Conservation (phyloP, 2,329 filamentous ascomycete genomes). For the Hypoxylon sp. region DNA sequence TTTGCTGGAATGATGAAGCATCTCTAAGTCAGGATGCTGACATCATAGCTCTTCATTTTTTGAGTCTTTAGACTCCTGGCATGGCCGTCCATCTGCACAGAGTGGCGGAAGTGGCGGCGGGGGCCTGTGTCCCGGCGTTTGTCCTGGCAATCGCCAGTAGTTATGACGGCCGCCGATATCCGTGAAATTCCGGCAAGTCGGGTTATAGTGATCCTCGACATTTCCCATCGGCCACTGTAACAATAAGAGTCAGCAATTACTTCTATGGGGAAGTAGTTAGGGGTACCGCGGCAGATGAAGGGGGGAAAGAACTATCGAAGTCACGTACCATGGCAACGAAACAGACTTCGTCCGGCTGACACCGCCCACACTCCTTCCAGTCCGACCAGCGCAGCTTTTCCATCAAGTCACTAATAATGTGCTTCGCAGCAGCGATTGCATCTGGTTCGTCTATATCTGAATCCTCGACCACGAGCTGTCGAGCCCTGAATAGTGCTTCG, state of each 20-base stretch:
- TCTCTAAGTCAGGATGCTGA: not conserved
- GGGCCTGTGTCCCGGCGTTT: constrained; percentile 20
- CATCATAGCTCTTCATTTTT: constrained; percentile 36
- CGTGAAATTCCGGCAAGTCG: constrained; percentile 50
- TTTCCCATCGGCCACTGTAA: constrained; percentile 54
- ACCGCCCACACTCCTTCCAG: constrained; percentile 56
- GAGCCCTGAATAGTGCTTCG: constrained; percentile 51
- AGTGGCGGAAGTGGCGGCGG: constrained; percentile 14
- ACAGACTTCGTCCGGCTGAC: constrained; percentile 55
- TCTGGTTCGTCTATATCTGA: constrained; percentile 20
- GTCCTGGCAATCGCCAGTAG: constrained; percentile 39
- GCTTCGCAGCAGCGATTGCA: constrained; percentile 21
- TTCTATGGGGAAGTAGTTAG: not conserved
- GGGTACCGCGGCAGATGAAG: too few species aligned
- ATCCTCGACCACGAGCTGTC: constrained; percentile 47
- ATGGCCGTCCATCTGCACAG: constrained; percentile 15
- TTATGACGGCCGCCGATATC: constrained; percentile 23
- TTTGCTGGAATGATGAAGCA: not conserved
- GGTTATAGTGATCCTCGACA: constrained; percentile 52
- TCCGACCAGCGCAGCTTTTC: constrained; percentile 54
- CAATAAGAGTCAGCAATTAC: not conserved
- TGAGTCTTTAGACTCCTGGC: constrained; percentile 2
- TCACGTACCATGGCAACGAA: constrained; percentile 54
- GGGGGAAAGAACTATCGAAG: too few species aligned
- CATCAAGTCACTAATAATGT: constrained; percentile 48